These are phyloP conservation scores for Plasmodium knowlesi DNA, from an alignment of 169 alveolate species.

Conservation along the genomic window DNA sequence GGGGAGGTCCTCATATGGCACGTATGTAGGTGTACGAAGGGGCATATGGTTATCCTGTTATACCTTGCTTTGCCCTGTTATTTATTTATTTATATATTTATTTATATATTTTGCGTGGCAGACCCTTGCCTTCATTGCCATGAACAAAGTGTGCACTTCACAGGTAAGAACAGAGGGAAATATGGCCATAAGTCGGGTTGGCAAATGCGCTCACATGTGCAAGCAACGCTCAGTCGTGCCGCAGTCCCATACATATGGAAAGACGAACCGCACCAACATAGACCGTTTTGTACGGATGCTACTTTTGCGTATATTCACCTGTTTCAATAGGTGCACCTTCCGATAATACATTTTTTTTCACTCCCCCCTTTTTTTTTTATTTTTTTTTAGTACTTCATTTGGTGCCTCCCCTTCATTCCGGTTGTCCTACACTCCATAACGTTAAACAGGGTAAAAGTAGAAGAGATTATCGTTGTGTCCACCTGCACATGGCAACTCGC, in stretches of 20 bases:
- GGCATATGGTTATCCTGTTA: slow-evolving; percentile 8
- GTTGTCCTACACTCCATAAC: slow-evolving; percentile 81
- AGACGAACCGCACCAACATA: not conserved
- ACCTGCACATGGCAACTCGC: not conserved
- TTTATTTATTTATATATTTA: slow-evolving; percentile 77
- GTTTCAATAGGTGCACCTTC: not conserved
- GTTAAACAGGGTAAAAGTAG: slow-evolving; percentile 44
- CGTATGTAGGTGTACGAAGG: not conserved
- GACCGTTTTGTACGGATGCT: not conserved
- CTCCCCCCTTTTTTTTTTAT: not conserved
- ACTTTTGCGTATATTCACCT: not conserved
- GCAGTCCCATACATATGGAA: not conserved
- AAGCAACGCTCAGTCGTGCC: not conserved
- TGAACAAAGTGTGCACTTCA: slow-evolving; percentile 96
- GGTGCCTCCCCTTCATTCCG: slow-evolving; percentile 91
- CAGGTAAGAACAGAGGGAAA: slow-evolving; percentile 77
- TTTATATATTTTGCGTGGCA: slow-evolving; percentile 84
- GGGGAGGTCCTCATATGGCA: not conserved
- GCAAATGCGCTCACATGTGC: not conserved
- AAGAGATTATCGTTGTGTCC: not conserved
- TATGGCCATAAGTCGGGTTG: not conserved
- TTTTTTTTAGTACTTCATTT: slow-evolving; percentile 85
- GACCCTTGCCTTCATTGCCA: slow-evolving; percentile 94
- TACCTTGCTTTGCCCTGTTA: slow-evolving; percentile 15
- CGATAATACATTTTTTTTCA: not conserved